A percentile compares a stretch with the other conserved stretches of the same genome.
Conservation (phyloP, 257 asterid genomes). For the Solanum piurae region DNA sequence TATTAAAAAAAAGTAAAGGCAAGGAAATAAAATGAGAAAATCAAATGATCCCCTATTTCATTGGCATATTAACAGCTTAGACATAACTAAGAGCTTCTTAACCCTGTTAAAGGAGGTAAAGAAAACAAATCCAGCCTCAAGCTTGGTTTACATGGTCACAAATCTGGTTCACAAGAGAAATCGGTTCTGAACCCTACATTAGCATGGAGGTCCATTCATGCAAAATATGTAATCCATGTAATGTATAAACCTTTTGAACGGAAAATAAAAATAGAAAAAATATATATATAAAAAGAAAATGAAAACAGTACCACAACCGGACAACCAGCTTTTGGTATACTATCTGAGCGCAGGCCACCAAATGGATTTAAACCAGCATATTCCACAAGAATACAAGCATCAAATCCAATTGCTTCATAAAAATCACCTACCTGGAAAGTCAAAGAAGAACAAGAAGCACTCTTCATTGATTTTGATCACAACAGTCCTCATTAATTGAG, state of each 20-base stretch:
- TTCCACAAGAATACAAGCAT: constrained; percentile 96
- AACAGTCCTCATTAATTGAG: neutral
- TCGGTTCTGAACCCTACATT: neutral
- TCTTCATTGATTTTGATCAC: neutral
- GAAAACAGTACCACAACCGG: constrained; percentile 70
- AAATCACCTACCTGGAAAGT: constrained; percentile 82
- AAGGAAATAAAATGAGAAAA: neutral
- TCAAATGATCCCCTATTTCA: neutral
- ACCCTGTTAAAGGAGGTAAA: neutral
- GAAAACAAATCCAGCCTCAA: neutral
- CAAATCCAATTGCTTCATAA: constrained; percentile 89
- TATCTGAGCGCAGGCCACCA: constrained; percentile 88
- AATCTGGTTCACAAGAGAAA: neutral
- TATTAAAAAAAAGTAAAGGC: neutral
- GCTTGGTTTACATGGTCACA: neutral
- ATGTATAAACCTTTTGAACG: neutral
- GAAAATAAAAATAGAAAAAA: neutral
- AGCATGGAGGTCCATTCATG: neutral
- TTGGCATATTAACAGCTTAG: neutral
- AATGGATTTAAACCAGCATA: constrained; percentile 98
- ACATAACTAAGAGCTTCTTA: neutral
- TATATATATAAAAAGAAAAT: neutral
- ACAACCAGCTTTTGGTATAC: constrained; percentile 96
- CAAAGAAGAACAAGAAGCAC: constrained; percentile 1
- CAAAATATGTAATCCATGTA: neutral